Conservation (phyloP, 352 stramenopile species). For the Peronospora belbahrii region DNA sequence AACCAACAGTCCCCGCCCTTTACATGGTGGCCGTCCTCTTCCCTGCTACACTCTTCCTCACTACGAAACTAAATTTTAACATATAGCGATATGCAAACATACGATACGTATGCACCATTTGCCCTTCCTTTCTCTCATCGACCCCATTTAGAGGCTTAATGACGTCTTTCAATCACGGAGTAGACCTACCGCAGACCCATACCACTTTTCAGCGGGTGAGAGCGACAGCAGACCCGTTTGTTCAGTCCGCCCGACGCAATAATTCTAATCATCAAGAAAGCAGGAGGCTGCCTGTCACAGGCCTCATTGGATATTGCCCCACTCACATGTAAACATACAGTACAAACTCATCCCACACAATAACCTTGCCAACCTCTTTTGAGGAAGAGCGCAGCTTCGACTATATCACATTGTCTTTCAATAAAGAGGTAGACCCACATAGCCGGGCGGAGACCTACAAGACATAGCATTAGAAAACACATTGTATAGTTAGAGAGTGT, state of each 20-base stretch:
- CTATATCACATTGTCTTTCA: constrained; percentile 10
- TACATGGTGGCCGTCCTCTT: constrained; percentile 14
- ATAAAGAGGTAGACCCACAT: constrained; percentile 19
- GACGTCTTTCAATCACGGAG: constrained; percentile 76
- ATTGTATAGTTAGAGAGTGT: constrained; percentile 32
- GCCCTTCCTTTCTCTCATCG: constrained; percentile 52
- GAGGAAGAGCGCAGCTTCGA: constrained; percentile 21
- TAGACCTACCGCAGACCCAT: constrained; percentile 14
- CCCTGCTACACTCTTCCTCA: constrained; percentile 24
- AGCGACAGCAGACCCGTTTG: constrained; percentile 34
- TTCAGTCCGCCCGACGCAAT: constrained; percentile 85
- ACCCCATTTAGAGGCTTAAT: constrained; percentile 43
- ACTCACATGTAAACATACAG: constrained; percentile 23
- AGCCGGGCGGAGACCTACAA: constrained; percentile 31
- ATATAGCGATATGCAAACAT: constrained; percentile 10
- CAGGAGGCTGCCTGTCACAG: constrained; percentile 14
- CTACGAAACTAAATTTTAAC: not conserved
- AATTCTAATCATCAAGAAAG: constrained; percentile 79
- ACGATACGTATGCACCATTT: constrained; percentile 9
- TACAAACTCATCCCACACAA: constrained; percentile 4
- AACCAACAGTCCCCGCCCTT: constrained; percentile 21
- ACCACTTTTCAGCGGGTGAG: constrained; percentile 75
- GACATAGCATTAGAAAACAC: constrained; percentile 25
- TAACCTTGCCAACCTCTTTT: not conserved
- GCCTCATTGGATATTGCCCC: constrained; percentile 20